These are phyloP conservation scores for Penicillium riverlandense DNA, from an alignment of 495 filamentous ascomycete species.

Conservation along the genomic window DNA sequence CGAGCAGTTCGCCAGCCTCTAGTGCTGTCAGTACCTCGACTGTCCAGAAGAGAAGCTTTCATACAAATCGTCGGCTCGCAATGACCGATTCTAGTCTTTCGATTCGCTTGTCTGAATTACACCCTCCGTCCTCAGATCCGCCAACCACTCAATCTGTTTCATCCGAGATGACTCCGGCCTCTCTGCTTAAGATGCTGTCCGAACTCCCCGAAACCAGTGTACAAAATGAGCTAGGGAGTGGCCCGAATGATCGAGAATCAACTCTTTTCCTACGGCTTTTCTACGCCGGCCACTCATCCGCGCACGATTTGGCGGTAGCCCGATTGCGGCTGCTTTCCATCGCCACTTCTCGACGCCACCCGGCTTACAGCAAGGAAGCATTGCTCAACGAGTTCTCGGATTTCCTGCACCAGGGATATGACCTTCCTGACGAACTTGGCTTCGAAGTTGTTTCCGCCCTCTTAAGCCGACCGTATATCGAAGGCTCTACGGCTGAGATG, in stretches of 20 bases:
- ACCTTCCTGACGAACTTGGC: constrained; percentile 27
- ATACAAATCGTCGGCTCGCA: constrained; percentile 11
- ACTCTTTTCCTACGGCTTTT: constrained; percentile 45
- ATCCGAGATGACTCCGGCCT: constrained; percentile 6
- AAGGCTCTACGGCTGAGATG: not conserved
- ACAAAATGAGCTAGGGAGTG: constrained; percentile 29
- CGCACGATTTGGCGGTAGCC: constrained; percentile 18
- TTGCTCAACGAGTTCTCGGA: constrained; percentile 24
- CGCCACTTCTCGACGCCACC: constrained; percentile 30
- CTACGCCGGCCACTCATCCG: constrained; percentile 24
- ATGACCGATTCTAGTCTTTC: not conserved
- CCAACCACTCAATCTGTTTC: constrained; percentile 1
- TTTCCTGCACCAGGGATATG: constrained; percentile 22
- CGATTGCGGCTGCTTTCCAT: constrained; percentile 29
- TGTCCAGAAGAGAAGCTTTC: constrained; percentile 14
- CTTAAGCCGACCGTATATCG: constrained; percentile 16
- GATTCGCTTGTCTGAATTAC: not conserved
- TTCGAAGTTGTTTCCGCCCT: constrained; percentile 30
- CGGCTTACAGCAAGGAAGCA: constrained; percentile 26
- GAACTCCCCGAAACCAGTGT: constrained; percentile 21
- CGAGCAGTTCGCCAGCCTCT: constrained; percentile 10
- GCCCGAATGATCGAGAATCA: constrained; percentile 31
- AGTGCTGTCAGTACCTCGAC: constrained; percentile 10
- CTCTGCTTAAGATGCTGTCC: constrained; percentile 30
- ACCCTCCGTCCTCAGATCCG: not conserved